phyloP scores from a whole-genome alignment of 495 filamentous ascomycete genomes.

The Penicillium malachiteum region DNA sequence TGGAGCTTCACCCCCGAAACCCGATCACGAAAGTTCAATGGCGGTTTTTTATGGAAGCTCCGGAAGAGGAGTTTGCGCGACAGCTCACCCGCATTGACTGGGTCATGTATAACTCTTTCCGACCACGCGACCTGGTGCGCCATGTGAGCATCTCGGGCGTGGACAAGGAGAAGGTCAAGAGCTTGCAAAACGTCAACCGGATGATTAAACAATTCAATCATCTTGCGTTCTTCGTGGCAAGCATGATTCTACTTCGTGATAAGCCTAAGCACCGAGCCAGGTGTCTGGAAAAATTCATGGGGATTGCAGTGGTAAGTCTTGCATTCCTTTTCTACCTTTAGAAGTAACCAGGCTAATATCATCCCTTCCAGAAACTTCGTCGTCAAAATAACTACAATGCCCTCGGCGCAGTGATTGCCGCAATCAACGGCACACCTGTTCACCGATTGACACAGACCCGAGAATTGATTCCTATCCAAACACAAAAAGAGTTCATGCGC shows the following conservation, averaged over 20 bases:
- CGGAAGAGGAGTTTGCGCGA: conserved; percentile 78
- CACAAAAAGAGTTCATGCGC: conserved; percentile 79
- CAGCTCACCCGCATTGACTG: conserved; percentile 96
- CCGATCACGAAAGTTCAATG: conserved; percentile 76
- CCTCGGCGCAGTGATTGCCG: conserved; percentile 87
- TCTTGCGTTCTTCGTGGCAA: conserved; percentile 84
- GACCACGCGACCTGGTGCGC: conserved; percentile 88
- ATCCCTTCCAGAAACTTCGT: conserved; percentile 62
- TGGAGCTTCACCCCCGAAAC: conserved; percentile 60
- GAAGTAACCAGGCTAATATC: background rate
- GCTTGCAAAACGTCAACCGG: conserved; percentile 80
- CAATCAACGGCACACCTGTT: conserved; percentile 83
- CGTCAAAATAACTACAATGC: conserved; percentile 96
- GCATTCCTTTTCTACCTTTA: background rate
- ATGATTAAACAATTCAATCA: conserved; percentile 98
- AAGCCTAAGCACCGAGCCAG: conserved; percentile 93
- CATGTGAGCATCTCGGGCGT: conserved; percentile 76
- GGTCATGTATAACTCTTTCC: conserved; percentile 95
- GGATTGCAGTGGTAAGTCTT: conserved; percentile 58
- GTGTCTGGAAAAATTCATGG: conserved; percentile 93
- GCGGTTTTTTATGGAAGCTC: conserved; percentile 76
- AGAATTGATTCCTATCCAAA: conserved; percentile 65
- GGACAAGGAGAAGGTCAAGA: conserved; percentile 72
- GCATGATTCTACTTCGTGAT: conserved; percentile 87
- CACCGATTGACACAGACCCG: conserved; percentile 82